These are phyloP conservation scores for Pichia cephalocereana DNA, from an alignment of 805 yeast genomes.

Conservation along the genomic window DNA sequence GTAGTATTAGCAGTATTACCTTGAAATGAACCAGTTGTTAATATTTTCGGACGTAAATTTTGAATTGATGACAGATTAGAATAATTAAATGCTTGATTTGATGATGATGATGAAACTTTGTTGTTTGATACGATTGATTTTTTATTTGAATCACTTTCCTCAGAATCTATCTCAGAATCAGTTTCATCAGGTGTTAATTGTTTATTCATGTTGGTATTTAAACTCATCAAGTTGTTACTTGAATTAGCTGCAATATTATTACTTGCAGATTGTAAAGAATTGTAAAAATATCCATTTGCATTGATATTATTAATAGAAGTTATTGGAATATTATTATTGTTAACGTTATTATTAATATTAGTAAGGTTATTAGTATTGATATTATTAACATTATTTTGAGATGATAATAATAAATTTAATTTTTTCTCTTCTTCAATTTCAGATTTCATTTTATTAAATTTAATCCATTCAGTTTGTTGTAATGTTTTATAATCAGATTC, in stretches of 20 bases:
- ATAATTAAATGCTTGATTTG: neutral
- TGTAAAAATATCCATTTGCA: constrained; percentile 5
- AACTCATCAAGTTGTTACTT: constrained; percentile 1
- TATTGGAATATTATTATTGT: constrained; percentile 16
- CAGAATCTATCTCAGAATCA: neutral
- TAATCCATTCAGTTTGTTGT: constrained; percentile 28
- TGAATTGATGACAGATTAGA: neutral
- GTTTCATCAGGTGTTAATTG: neutral
- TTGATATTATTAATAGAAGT: constrained; percentile 13
- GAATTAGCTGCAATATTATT: neutral
- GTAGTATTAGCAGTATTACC: neutral
- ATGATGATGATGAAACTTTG: neutral
- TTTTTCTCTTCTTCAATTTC: constrained; percentile 14
- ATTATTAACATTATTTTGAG: neutral
- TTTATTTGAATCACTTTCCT: neutral
- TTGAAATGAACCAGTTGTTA: constrained; percentile 3
- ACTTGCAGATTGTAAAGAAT: constrained; percentile 1
- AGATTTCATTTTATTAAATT: constrained; percentile 20
- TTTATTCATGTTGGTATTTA: neutral
- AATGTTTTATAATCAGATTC: constrained; percentile 33
- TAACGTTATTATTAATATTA: constrained; percentile 9
- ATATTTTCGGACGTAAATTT: constrained; percentile 4
- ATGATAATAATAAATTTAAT: neutral
- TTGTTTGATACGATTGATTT: neutral
- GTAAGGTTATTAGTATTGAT: constrained; percentile 15